Base-by-base conservation (phyloP, 1,139 yeast genomes). In the Trichomonascaceae sp. region DNA sequence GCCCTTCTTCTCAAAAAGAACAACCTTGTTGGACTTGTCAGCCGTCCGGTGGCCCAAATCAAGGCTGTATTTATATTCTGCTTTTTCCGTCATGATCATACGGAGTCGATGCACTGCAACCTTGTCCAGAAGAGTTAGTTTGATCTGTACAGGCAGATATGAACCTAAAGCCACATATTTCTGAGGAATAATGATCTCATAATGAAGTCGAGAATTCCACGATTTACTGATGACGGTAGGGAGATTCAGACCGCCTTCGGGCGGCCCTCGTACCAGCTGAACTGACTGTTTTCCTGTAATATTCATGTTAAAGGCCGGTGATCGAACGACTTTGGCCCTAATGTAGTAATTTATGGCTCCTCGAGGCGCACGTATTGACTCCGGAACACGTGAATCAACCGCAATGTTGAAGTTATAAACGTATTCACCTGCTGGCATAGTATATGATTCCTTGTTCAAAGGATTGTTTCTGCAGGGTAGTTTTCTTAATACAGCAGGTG, bases 171-270 rank as follows among this genome's bases (percentile, higher is more conserved):
- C 76, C 5, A 88, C 82, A 68, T 80, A 88, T 62, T 88, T 87
- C 58, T 80, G 79, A 0, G 95, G 95, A 54, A 89, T 78, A 0
- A 89, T 80, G 36, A 90, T 79, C 60, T 87, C 87, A 68, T 90
- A 90, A 57, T 84, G 86, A 46, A 90, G 73, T 0, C 93, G 70
- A 59, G 87, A 84, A 61, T 85, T 86, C 96, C 96, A 90, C 2
- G 84, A 78, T 55, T 93, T 78, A 63, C 87, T 86, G 32, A 90
- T 88, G 66, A 84, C 86, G 30, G 90, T 81, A 0, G 96, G 95
- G 63, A 86, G 87, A 66, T 87, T 86, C 8, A 87, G 80, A 0
- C 89, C 81, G 43, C 83, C 75, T 32, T 67, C 67, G 0, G 96
- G 96, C 1, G 96, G 96, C 0, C 87, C 80, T 58, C 96, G 75